Evolutionary conservation across 805 yeast species (phyloP), one percentile per base, ranked within the genome.

Genomic region (Ascoidea rubescens): DNA sequence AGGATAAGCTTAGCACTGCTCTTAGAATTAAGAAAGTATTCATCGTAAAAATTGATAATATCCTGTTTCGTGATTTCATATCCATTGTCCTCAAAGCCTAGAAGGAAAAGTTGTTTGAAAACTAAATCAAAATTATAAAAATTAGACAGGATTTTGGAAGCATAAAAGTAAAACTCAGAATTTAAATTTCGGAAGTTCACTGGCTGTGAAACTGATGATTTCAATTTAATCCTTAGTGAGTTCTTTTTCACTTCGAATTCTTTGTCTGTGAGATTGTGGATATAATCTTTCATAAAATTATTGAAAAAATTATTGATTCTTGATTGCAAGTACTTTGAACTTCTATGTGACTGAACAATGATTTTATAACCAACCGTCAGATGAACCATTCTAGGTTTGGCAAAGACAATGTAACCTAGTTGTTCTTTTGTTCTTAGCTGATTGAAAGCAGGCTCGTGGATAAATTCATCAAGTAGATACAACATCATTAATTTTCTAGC

Each of bases 381-480:
- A 17, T 49, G 47, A 4, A 52, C 47, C 16, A 30, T 31, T 55
- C 84, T 71, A 31, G 76, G 69, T 0, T 95, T 86, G 47, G 93
- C 80, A 62, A 87, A 88, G 0, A 91, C 99, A 56, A 91, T 89
- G 61, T 91, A 91, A 1, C 99, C 99, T 37, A 91, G 73, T 66
- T 93, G 98, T 68, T 91, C 98, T 60, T 87, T 84, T 5, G 99
- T 91, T 66, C 99, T 78, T 53, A 91, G 73, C 56, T 85, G 85
- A 62, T 87, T 83, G 67, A 91, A 93, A 53, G 91, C 85, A 4
- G 96, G 97, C 63, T 91, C 97, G 58, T 77, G 79, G 50, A 84
- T 70, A 56, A 89, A 91, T 0, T 84, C 77, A 48, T 87, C 66
- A 51, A 91, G 67, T 50, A 83, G 87, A 10, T 84, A 73, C 52